Evolutionary conservation across 2,329 filamentous ascomycete genomes (phyloP), one percentile per base, ranked within the genome.

Genomic region (Plenodomus tracheiphilus): DNA sequence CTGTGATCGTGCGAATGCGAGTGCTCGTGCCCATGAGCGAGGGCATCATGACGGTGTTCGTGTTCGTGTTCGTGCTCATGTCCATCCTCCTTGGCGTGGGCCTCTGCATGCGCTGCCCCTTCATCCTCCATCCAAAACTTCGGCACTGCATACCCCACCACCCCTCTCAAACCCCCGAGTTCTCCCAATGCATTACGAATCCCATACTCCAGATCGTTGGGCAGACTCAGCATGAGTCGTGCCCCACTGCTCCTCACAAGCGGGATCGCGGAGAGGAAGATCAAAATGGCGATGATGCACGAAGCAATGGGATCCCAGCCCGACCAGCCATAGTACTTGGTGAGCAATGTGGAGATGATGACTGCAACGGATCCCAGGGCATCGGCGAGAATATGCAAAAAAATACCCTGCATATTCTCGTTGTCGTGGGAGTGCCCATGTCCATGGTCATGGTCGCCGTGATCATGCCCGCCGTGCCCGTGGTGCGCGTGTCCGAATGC

Each of bases 391-490:
- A 99, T 89, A 66, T 99, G 94, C 17, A 99, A 79, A 73, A 96
- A 99, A 58, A 99, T 97, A 11, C 94, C 94, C 62, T 94, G 84
- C 92, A 99, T 97, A 68, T 99, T 99, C 64, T 99, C 94, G 70
- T 96, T 96, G 53, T 91, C 88, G 64, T 92, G 88, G n/a, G 76
- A 75, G 59, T 85, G 80, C 17, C 58, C 62, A 38, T 68, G 66
- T 21, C 64, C 66, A 38, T 75, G 68, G 37, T 66, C 64, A 19
- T 59, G 56, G 13, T 53, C 56, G 28, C 54, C 56, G 13, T 59
- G 56, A 18, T 67, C 67, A 53, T 82, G 76, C 2, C 66, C 64
- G 8, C 84, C 85, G 67, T 81, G 83, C 40, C 82, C 75, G 43
- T 78, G 76, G 64, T 81, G 79, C 28, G 78, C 79, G 54, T 81